Conservation (phyloP, 208 protist genomes). For the Crithidia brevicula region DNA sequence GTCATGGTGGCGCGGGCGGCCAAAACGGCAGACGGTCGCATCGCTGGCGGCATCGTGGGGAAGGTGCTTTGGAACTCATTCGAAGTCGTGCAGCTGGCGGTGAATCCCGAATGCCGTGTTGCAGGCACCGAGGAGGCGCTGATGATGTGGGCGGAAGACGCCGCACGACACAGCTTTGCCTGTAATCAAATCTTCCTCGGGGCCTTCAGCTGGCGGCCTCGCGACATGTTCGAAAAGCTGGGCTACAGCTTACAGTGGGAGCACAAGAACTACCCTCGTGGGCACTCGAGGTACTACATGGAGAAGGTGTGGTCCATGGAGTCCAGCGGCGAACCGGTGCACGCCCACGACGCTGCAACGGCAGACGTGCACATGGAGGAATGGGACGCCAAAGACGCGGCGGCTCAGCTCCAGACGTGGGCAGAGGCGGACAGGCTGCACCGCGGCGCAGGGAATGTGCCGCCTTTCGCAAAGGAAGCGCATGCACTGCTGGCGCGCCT, state of each 20-base stretch:
- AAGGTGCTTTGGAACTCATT: conserved; percentile 12
- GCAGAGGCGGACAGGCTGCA: neutral
- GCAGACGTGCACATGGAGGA: conserved; percentile 4
- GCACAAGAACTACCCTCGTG: neutral
- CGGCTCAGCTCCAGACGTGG: neutral
- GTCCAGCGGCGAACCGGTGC: neutral
- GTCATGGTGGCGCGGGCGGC: conserved; percentile 1
- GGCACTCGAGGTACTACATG: conserved; percentile 1
- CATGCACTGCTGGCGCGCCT: conserved; percentile 9
- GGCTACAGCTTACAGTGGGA: conserved; percentile 4
- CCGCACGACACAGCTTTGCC: neutral
- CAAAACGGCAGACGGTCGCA: conserved; percentile 17
- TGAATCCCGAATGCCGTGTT: neutral
- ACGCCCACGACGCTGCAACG: neutral
- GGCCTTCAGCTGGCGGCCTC: neutral
- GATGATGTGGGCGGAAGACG: conserved; percentile 10
- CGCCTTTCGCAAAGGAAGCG: neutral
- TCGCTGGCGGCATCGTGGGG: conserved; percentile 14
- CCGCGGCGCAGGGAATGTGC: neutral
- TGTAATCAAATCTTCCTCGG: conserved; percentile 3
- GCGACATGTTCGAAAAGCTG: neutral
- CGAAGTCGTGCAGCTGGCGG: neutral
- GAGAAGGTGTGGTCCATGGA: conserved; percentile 17
- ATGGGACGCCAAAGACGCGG: neutral
- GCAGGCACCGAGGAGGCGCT: neutral